Evolutionary conservation across 1,284 basidiomycete species (phyloP), one percentile per base, ranked within the genome.

Genomic region (Peniophora sp.): DNA sequence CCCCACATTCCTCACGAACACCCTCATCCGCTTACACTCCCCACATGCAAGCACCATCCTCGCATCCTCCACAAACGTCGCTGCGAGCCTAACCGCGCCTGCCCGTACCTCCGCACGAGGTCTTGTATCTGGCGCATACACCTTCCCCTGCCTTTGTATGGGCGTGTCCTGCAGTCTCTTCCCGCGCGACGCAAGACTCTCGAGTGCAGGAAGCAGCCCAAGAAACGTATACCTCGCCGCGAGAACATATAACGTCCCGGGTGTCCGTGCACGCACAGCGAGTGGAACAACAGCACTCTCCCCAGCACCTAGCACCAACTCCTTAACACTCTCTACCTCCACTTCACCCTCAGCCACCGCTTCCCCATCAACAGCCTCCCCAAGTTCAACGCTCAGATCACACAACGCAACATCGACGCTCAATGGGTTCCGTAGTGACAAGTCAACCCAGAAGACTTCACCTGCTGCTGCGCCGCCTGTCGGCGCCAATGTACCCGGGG

Each of bases 381-480:
- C 61, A 3, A 85, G 69, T 3, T 68, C 55, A 12, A 88, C 62
- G 0, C 82, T 80, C 49, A 90, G 53, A 53, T 83, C 74, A 0
- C 79, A 73, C 22, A 91, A 60, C 46, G 72, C 79, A 16, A 91
- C 72, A 50, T 88, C 86, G 8, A 83, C 73, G 53, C 85, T 75
- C 35, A 91, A 64, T 10, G 87, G 85, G 62, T 91, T 91, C 41
- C 66, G 71, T 53, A 91, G 52, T 8, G 71, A 72, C 20, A 91
- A 58, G 56, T 91, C 87, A 25, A 90, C 69, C 82, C 83, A 89
- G 59, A 91, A 89, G 2, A 69, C 67, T 64, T 91, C 89, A 90
- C 54, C 49, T 50, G 24, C 32, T 47, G 19, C 22, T 17, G 38
- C 38, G 38, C 44, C 22, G 23, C 19, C 14, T 23, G 16, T 45